A percentile compares a stretch with the other conserved stretches of the same genome.
Conservation (phyloP, 2,329 filamentous ascomycete species). For the Herpotrichia juniperi region DNA sequence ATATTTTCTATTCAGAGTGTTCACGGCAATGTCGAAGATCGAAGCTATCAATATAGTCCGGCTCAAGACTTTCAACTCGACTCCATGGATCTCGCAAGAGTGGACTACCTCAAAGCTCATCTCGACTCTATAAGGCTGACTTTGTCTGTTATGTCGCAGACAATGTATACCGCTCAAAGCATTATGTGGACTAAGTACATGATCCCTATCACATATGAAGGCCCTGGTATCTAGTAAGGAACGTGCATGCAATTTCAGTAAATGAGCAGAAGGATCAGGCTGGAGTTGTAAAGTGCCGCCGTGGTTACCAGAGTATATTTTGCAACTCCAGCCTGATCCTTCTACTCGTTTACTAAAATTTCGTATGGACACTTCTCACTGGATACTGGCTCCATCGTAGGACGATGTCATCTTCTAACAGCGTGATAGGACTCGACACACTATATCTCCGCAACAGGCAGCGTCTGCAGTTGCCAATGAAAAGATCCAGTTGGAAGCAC, state of each 20-base stretch:
- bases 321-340: no score
- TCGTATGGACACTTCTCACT: no score
- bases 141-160: constrained; percentile 45
- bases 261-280: no score
- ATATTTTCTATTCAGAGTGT: constrained; percentile 18
- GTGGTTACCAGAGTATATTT: no score
- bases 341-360: no score
- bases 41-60: neutral
- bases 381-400: no score
- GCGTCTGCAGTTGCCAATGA: constrained; percentile 42
- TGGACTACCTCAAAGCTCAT: constrained; percentile 41
- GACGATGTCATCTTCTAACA: constrained; percentile 4
- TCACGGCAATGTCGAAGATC: constrained; percentile 4
- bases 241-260: no score
- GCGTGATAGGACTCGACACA: constrained; percentile 30
- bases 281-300: no score
- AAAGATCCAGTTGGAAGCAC: constrained; percentile 41
- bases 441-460: constrained; percentile 38
- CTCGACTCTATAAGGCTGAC: constrained; percentile 43
- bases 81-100: constrained; percentile 21
- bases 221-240: no score
- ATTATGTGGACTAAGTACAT: constrained; percentile 46
- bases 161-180: constrained; percentile 45
- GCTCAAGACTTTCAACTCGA: constrained; percentile 13
- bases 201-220: no score